Conservation (phyloP, 495 filamentous ascomycete species). For the Talaromyces borbonicus region DNA sequence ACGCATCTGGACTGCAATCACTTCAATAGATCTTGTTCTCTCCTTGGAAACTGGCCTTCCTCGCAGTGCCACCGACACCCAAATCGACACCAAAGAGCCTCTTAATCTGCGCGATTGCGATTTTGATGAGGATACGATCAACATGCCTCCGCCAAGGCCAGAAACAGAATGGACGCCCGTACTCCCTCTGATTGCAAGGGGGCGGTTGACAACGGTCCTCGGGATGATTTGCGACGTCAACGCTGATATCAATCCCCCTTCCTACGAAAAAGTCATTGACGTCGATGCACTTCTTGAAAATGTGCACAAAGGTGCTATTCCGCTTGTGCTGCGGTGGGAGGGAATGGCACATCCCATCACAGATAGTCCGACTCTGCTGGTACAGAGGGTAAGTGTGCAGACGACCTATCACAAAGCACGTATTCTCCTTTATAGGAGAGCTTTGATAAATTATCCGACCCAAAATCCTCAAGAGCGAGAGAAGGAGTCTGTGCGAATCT, state of each 20-base stretch:
- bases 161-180: conserved; percentile 10
- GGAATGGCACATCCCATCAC: conserved; percentile 12
- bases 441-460: neutral
- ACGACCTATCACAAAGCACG: conserved; percentile 4
- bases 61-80: conserved; percentile 16
- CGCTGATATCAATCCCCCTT: conserved; percentile 7
- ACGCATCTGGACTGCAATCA: conserved; percentile 17
- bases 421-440: neutral
- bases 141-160: conserved; percentile 19
- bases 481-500: neutral
- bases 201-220: conserved; percentile 8
- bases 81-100: conserved; percentile 28
- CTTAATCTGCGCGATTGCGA: conserved; percentile 23
- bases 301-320: conserved; percentile 9
- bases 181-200: conserved; percentile 9
- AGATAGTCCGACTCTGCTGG: conserved; percentile 7
- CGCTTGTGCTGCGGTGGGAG: conserved; percentile 8
- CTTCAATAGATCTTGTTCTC: conserved; percentile 18
- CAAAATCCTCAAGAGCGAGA: neutral
- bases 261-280: conserved; percentile 2
- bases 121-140: conserved; percentile 15
- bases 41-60: conserved; percentile 27
- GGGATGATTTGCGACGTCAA: conserved; percentile 7
- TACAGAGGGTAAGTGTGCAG: conserved; percentile 11
- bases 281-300: conserved; percentile 7